phyloP scores from a whole-genome alignment of 1,284 basidiomycete genomes.

The Papiliotrema fonsecae region DNA sequence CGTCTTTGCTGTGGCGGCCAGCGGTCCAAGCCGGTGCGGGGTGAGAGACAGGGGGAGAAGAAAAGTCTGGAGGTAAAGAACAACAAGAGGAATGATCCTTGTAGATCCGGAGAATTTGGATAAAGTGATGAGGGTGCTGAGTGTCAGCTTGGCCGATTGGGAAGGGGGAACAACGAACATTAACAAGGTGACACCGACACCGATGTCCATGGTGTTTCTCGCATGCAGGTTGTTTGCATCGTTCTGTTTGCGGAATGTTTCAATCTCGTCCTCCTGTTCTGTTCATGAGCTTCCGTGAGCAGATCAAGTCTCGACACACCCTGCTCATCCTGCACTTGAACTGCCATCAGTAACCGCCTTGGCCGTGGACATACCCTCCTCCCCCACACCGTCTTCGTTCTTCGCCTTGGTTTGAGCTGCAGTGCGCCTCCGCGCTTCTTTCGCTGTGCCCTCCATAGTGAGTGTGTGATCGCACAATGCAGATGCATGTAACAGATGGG shows the following conservation, averaged over 20 bases:
- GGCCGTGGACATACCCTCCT: background rate
- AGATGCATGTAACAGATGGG: background rate
- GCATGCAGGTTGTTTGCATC: slow-evolving; percentile 18
- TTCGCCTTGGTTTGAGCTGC: slow-evolving; percentile 12
- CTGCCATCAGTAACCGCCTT: background rate
- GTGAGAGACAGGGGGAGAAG: slow-evolving; percentile 34
- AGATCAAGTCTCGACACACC: background rate
- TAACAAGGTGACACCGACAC: slow-evolving; percentile 22
- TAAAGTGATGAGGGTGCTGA: slow-evolving; percentile 8
- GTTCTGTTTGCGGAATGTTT: slow-evolving; percentile 20
- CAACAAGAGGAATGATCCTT: slow-evolving; percentile 7
- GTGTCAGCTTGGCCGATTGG: background rate
- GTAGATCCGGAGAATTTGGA: slow-evolving; percentile 9
- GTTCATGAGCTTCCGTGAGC: background rate
- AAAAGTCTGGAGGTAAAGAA: slow-evolving; percentile 17
- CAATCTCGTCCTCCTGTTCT: slow-evolving; percentile 40
- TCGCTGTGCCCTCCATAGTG: background rate
- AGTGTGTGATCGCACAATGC: no score
- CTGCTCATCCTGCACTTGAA: slow-evolving; percentile 5
- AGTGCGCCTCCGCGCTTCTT: slow-evolving; percentile 11
- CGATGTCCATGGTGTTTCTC: slow-evolving; percentile 26
- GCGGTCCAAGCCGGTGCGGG: slow-evolving; percentile 16
- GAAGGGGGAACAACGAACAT: slow-evolving; percentile 23
- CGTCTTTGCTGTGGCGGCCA: background rate
- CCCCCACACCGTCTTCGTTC: background rate